Evolutionary conservation across 2,329 filamentous ascomycete species (phyloP).

Genomic region (Zarea fungicola): DNA sequence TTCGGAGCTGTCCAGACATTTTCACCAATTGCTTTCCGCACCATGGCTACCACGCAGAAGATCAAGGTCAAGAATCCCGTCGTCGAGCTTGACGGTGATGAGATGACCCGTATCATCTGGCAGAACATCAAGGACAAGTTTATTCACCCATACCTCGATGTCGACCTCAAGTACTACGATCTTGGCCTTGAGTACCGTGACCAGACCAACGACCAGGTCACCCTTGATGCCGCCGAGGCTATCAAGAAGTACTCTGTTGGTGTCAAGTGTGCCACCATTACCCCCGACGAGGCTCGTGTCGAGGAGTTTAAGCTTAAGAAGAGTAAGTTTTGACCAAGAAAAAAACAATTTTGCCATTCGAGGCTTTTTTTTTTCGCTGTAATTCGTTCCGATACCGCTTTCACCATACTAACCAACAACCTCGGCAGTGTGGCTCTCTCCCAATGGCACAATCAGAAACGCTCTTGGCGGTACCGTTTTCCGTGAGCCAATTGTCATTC

Average conservation of each 20-base stretch:
- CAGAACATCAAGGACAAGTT: slow-evolving; percentile 99
- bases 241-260: slow-evolving; percentile 99
- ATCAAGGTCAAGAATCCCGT: slow-evolving; percentile 99
- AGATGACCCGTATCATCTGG: slow-evolving; percentile 99
- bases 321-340: slow-evolving; percentile 62
- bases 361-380: background rate
- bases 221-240: slow-evolving; percentile 87
- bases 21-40: slow-evolving; percentile 66
- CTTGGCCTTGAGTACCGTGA: slow-evolving; percentile 91
- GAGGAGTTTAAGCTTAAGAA: slow-evolving; percentile 99
- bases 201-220: slow-evolving; percentile 94
- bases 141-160: slow-evolving; percentile 91
- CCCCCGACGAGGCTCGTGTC: slow-evolving; percentile 91
- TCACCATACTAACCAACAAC: slow-evolving; percentile 7
- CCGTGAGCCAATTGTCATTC: slow-evolving; percentile 97
- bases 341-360: no score
- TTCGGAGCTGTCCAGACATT: slow-evolving; percentile 34
- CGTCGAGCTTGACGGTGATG: slow-evolving; percentile 90
- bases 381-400: background rate
- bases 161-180: slow-evolving; percentile 98
- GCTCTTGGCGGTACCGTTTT: slow-evolving; percentile 89
- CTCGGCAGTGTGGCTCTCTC: slow-evolving; percentile 93
- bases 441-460: slow-evolving; percentile 83
- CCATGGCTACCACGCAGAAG: slow-evolving; percentile 63
- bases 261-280: slow-evolving; percentile 99